Percentiles rank a stretch among this genome's conserved stretches.
Evolutionary conservation across 83 land plant genomes (phyloP).

Genomic region (Thuja plicata): DNA sequence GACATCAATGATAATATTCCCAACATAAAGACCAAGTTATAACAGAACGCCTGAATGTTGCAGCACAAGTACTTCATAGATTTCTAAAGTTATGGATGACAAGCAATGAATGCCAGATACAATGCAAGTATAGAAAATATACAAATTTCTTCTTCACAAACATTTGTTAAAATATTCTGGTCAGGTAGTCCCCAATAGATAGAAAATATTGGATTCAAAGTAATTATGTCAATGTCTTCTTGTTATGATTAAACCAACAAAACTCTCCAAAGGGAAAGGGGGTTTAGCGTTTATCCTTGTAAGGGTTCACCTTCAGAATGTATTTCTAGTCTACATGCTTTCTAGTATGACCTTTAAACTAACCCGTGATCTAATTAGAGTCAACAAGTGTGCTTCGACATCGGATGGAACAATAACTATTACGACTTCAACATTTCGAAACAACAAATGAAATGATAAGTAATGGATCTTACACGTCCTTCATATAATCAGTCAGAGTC

Average conservation of each 20-base stretch:
- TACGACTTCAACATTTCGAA: neutral
- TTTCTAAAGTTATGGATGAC: neutral
- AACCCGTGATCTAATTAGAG: neutral
- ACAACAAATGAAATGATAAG: neutral
- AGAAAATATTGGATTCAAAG: neutral
- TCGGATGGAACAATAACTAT: neutral
- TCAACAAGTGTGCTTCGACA: neutral
- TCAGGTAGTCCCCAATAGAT: neutral
- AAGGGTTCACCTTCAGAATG: conserved; percentile 82
- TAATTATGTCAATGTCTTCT: neutral
- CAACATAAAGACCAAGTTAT: neutral
- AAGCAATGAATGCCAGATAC: neutral
- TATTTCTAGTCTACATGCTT: conserved; percentile 95
- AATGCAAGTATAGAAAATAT: neutral
- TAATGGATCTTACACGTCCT: neutral
- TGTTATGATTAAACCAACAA: neutral
- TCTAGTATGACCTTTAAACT: conserved; percentile 18
- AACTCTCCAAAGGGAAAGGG: neutral
- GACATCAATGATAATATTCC: no score
- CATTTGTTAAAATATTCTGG: neutral
- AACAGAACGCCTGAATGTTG: neutral
- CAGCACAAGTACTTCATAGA: no score
- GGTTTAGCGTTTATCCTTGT: conserved; percentile 53
- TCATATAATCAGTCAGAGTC: neutral
- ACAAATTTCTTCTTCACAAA: neutral